These are phyloP conservation scores for Henckelia pumila DNA, from an alignment of 257 asterid species.

Conservation along the genomic window DNA sequence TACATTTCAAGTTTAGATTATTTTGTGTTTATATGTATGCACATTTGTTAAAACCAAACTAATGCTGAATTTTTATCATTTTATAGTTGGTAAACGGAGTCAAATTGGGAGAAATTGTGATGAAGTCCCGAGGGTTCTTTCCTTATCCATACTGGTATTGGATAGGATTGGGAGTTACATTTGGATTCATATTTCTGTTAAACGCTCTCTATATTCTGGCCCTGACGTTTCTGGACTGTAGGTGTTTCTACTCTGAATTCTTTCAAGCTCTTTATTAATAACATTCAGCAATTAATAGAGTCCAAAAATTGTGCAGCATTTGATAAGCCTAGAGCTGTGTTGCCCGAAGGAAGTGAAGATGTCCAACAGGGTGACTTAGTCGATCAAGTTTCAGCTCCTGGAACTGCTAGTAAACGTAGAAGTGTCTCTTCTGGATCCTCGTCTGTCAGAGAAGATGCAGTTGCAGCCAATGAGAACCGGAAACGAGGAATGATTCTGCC, in stretches of 20 bases:
- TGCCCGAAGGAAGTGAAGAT: slow-evolving; percentile 37
- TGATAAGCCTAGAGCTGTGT: slow-evolving; percentile 53
- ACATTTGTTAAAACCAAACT: neutral
- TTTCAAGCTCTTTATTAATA: neutral
- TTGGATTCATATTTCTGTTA: slow-evolving; percentile 42
- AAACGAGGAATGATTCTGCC: slow-evolving; percentile 86
- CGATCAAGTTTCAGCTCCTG: slow-evolving; percentile 17
- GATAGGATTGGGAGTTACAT: slow-evolving; percentile 51
- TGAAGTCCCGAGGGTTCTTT: slow-evolving; percentile 46
- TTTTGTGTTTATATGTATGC: neutral
- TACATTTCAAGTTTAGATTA: neutral
- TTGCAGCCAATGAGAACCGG: slow-evolving; percentile 28
- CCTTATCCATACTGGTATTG: slow-evolving; percentile 64
- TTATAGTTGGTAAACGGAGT: slow-evolving; percentile 43
- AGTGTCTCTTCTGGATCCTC: slow-evolving; percentile 33
- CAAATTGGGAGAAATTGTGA: slow-evolving; percentile 38
- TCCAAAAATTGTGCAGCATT: slow-evolving; percentile 36
- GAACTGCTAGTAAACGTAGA: slow-evolving; percentile 15
- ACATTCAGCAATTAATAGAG: neutral
- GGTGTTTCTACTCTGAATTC: slow-evolving; percentile 23
- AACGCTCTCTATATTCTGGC: slow-evolving; percentile 36
- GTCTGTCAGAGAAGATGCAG: slow-evolving; percentile 30
- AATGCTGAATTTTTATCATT: neutral
- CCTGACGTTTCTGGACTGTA: slow-evolving; percentile 48
- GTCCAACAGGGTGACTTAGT: slow-evolving; percentile 16